Percentiles rank a stretch among this genome's conserved stretches.
Evolutionary conservation across 768 basidiomycete genomes (phyloP).

Genomic region (Cyclocybe aegerita): DNA sequence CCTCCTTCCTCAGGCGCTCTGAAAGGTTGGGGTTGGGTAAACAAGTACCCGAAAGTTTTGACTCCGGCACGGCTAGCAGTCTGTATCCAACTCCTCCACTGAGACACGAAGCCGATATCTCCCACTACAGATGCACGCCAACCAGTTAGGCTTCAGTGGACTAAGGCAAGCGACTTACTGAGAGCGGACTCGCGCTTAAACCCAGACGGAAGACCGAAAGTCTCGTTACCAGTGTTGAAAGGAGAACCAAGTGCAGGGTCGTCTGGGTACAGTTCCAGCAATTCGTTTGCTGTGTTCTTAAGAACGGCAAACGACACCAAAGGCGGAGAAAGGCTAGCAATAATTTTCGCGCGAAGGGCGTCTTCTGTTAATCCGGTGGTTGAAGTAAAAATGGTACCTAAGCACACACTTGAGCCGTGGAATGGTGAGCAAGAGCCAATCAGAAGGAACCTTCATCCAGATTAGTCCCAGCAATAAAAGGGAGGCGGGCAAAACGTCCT

Average conservation of each 20-base stretch:
- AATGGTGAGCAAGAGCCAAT: background rate
- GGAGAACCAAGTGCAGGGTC: conserved; percentile 43
- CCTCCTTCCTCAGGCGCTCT: conserved; percentile 26
- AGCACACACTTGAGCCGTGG: background rate
- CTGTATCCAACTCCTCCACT: conserved; percentile 37
- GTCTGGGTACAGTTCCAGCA: conserved; percentile 41
- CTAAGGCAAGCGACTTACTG: conserved; percentile 11
- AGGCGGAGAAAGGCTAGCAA: conserved; percentile 27
- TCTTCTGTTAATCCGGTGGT: conserved; percentile 20
- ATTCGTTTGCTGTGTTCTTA: conserved; percentile 16
- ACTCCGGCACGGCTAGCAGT: conserved; percentile 36
- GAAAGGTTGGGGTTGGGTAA: conserved; percentile 35
- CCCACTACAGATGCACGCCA: conserved; percentile 21
- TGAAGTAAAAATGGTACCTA: conserved; percentile 37
- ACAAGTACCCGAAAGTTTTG: conserved; percentile 41
- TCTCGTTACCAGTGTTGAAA: conserved; percentile 43
- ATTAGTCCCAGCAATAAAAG: conserved; percentile 45
- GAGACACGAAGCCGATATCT: conserved; percentile 39
- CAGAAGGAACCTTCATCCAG: conserved; percentile 42
- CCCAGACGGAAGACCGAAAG: conserved; percentile 35
- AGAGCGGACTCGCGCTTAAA: conserved; percentile 33
- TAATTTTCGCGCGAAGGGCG: conserved; percentile 24
- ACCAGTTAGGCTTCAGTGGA: background rate
- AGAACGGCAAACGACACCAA: conserved; percentile 20
- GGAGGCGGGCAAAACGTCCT: conserved; percentile 31